Conservation (phyloP, 2,329 filamentous ascomycete genomes). For the Penicillium sp. region DNA sequence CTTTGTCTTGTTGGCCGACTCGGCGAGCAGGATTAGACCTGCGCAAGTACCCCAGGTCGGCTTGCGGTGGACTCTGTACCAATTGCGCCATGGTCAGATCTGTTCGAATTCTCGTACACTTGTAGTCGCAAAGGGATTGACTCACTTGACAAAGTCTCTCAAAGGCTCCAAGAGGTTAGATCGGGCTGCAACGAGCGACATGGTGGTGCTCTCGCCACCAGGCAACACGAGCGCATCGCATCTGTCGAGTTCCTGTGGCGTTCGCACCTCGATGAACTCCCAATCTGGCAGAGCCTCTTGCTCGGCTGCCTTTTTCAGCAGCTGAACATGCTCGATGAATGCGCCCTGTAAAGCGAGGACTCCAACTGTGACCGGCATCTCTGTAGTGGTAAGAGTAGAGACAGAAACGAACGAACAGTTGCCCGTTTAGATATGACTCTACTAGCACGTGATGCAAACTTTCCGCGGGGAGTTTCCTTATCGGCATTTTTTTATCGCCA, state of each 20-base stretch:
- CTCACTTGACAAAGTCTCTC: constrained; percentile 85
- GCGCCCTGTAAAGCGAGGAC: constrained; percentile 84
- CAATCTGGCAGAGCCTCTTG: constrained; percentile 45
- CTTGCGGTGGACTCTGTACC: constrained; percentile 66
- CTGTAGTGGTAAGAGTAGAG: constrained; percentile 16
- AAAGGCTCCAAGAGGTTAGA: constrained; percentile 81
- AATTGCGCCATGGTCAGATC: constrained; percentile 21
- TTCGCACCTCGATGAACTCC: constrained; percentile 78
- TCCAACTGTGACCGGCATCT: constrained; percentile 55
- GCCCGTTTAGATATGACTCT: constrained; percentile 24
- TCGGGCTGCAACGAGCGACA: constrained; percentile 81
- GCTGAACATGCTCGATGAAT: constrained; percentile 82
- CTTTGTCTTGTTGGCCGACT: constrained; percentile 85
- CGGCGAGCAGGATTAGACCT: constrained; percentile 85
- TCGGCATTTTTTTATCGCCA: constrained; percentile 16
- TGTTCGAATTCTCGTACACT: background rate
- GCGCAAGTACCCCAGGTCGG: constrained; percentile 97
- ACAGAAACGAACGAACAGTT: background rate
- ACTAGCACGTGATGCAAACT: constrained; percentile 17
- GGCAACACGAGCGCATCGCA: constrained; percentile 89
- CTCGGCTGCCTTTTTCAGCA: constrained; percentile 68
- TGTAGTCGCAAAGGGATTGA: constrained; percentile 15
- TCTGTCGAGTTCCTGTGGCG: constrained; percentile 64
- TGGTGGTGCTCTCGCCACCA: constrained; percentile 92
- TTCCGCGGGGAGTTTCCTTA: constrained; percentile 22